Percentiles rank a stretch among this genome's conserved stretches.
Conservation (phyloP, 176 grass and related monocot genomes). For the Phyllostachys edulis region DNA sequence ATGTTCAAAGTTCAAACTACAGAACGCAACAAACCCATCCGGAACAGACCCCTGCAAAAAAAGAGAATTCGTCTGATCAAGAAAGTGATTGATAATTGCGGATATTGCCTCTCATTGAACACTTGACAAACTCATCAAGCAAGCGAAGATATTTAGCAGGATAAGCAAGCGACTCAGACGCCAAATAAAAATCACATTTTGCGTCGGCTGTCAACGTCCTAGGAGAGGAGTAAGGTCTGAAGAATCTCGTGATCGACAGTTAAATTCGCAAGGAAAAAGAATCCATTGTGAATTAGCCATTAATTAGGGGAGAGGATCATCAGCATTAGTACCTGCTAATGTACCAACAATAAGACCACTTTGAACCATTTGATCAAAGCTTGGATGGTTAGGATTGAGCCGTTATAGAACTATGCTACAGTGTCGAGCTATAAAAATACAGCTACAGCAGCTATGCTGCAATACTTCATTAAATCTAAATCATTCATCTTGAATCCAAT, state of each 20-base stretch:
- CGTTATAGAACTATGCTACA: too few relatives aligned
- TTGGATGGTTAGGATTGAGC: too few relatives aligned
- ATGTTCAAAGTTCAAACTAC: slow-evolving; percentile 1
- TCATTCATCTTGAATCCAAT: too few relatives aligned
- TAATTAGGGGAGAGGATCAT: too few relatives aligned
- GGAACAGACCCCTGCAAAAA: not conserved
- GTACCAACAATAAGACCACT: too few relatives aligned
- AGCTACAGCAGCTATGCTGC: too few relatives aligned
- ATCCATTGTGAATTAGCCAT: not conserved
- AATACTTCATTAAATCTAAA: too few relatives aligned
- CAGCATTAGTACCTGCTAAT: too few relatives aligned
- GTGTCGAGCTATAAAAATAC: too few relatives aligned
- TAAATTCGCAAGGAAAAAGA: not conserved
- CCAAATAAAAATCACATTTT: not conserved
- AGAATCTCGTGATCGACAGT: not conserved
- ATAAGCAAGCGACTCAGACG: not conserved
- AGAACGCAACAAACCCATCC: not conserved
- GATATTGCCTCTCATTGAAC: not conserved
- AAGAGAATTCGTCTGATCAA: not conserved
- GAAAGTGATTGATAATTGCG: not conserved
- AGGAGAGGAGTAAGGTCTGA: not conserved
- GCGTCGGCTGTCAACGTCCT: not conserved
- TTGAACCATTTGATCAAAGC: too few relatives aligned
- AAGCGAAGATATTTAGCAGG: not conserved
- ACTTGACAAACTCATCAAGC: not conserved